Conservation (phyloP, 129 eudicot species). For the Flaveria sonorensis region DNA sequence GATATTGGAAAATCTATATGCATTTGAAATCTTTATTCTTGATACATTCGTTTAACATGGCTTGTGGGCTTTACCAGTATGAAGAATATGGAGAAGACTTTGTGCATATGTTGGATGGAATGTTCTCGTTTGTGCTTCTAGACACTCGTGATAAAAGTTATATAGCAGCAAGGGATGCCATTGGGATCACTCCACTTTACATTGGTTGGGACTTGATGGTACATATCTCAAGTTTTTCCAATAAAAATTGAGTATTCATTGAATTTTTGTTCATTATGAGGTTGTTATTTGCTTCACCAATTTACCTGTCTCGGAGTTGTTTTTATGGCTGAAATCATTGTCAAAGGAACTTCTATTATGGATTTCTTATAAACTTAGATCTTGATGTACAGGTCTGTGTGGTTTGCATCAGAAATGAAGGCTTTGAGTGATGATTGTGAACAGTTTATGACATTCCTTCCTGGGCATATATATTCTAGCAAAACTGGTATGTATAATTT, state of each 20-base stretch:
- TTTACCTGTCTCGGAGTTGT: not conserved
- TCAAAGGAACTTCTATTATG: too few species aligned
- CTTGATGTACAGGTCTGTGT: conserved; percentile 75
- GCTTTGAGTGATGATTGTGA: conserved; percentile 99
- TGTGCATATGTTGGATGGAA: conserved; percentile 93
- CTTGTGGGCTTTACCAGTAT: conserved; percentile 50
- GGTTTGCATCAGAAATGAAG: conserved; percentile 99
- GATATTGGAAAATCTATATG: too few species aligned
- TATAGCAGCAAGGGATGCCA: conserved; percentile 98
- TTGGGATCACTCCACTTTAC: conserved; percentile 96
- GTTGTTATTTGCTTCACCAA: not conserved
- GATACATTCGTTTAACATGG: not conserved
- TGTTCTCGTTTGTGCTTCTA: conserved; percentile 95
- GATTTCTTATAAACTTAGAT: not conserved
- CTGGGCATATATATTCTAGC: conserved; percentile 98
- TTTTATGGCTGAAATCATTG: not conserved
- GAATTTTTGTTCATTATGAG: not conserved
- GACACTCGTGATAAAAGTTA: conserved; percentile 94
- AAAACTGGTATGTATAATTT: conserved; percentile 62
- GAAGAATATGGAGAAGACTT: conserved; percentile 96
- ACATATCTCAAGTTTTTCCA: conserved; percentile 6
- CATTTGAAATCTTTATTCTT: not conserved
- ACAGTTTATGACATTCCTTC: conserved; percentile 79
- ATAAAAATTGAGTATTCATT: not conserved
- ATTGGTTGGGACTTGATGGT: conserved; percentile 99